Evolutionary conservation across 2,329 filamentous ascomycete genomes (phyloP), one percentile per base, ranked within the genome.

Genomic region (Aureobasidium subglaciale): DNA sequence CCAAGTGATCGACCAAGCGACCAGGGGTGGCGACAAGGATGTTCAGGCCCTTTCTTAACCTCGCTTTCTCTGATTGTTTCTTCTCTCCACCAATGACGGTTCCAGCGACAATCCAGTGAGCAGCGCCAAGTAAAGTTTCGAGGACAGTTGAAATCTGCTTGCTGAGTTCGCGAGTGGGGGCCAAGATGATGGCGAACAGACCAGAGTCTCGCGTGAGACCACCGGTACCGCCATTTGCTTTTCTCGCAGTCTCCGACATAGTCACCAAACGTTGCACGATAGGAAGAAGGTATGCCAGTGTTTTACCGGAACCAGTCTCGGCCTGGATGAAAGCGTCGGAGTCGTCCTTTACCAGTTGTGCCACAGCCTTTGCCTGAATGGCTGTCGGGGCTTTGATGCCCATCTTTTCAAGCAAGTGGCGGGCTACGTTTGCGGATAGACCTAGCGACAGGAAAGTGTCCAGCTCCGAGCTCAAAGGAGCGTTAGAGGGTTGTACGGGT

Each of bases 281-380:
- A 1, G 93, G 93, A 6, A 99, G 75, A 4, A 99, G 78, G 68
- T 99, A 99, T n/a, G 93, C 89, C 58, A 99, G 74, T 0, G 93
- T 99, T 74, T 99, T 99, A 73, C 93, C 93, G 0, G 93, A 99
- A 63, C 93, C 93, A 0, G 93, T 99, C 73, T 99, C 87, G 2
- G 93, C 95, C 69, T 97, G 93, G 30, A 99, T 86, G 65, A 99
- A 99, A 2, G 91, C 91, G 74, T 99, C 93, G 42, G 82, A 85
- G 63, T 95, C 87, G 53, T 87, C 85, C 38, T 84, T 84, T 41
- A 95, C 72, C 59, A 99, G 74, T 63, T 93, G 85, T 38, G 87
- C 80, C 35, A 99, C 85, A 1, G 92, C 87, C 59, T 88, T 89
- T 64, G 91, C 91, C 72, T 99, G 93, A 67, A 99, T 96, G 0